These are phyloP conservation scores for Fusarium verticillioides DNA, from an alignment of 2,329 filamentous ascomycete genomes.

Conservation along the genomic window DNA sequence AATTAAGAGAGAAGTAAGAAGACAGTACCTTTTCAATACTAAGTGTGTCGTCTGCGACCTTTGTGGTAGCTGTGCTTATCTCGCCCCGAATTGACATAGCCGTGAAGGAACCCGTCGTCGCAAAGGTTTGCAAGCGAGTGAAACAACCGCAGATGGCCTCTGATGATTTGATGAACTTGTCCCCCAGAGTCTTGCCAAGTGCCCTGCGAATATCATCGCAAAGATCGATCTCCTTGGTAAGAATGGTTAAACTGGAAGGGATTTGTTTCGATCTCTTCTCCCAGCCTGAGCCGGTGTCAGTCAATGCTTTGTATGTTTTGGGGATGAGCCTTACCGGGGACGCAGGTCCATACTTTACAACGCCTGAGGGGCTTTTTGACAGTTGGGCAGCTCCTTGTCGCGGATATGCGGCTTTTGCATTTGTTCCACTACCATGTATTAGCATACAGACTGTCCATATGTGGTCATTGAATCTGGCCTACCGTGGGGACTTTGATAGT, in stretches of 20 bases:
- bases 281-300: background rate
- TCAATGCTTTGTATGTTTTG: accelerated
- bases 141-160: background rate
- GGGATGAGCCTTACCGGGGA: background rate
- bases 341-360: background rate
- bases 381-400: background rate
- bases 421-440: background rate
- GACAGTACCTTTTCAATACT: background rate
- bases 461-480: no score
- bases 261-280: background rate
- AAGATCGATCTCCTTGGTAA: background rate
- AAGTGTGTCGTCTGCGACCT: accelerated
- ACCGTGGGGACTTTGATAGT: background rate
- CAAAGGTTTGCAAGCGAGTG: background rate
- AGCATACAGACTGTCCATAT: accelerated
- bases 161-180: background rate
- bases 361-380: background rate
- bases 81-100: background rate
- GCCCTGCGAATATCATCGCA: background rate
- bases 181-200: accelerated
- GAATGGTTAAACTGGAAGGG: background rate
- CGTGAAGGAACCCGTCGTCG: background rate
- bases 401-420: background rate
- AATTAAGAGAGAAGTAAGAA: background rate
- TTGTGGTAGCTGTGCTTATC: background rate